These are phyloP conservation scores for Suillus cothurnatus DNA, from an alignment of 768 basidiomycete species.

Conservation along the genomic window DNA sequence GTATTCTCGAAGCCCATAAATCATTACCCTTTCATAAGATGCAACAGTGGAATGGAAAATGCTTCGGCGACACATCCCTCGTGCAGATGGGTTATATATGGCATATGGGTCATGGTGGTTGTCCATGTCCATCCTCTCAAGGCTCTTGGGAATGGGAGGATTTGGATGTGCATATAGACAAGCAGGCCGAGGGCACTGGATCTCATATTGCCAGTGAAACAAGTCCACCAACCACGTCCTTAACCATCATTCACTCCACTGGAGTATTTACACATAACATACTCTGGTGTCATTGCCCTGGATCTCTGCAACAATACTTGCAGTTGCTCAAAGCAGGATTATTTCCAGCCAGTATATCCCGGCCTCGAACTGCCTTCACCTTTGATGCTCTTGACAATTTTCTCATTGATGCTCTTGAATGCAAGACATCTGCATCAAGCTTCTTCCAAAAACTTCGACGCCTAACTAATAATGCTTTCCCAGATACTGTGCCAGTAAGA, in stretches of 20 bases:
- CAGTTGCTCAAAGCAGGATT: no score
- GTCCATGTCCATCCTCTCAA: constrained; percentile 15
- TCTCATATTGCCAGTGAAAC: neutral
- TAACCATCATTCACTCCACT: constrained; percentile 3
- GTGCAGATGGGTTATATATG: constrained; percentile 22
- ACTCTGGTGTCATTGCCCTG: constrained; percentile 8
- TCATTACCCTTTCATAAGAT: constrained; percentile 21
- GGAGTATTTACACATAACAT: constrained; percentile 11
- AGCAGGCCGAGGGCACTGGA: neutral
- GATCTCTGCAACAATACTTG: neutral
- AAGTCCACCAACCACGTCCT: neutral
- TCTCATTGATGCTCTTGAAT: no score
- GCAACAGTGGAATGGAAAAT: constrained; percentile 22
- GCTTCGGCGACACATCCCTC: constrained; percentile 16
- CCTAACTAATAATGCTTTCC: constrained; percentile 10
- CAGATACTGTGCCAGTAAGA: constrained; percentile 8
- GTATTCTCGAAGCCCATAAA: neutral
- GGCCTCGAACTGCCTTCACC: no score
- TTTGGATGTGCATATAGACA: neutral
- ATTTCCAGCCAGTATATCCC: neutral
- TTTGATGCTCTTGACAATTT: no score
- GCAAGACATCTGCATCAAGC: no score
- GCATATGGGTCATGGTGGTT: constrained; percentile 24
- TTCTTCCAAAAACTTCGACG: constrained; percentile 1
- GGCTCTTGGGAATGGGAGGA: neutral